phyloP scores from a whole-genome alignment of 176 grass and related monocot species.

The Zoysia japonica region DNA sequence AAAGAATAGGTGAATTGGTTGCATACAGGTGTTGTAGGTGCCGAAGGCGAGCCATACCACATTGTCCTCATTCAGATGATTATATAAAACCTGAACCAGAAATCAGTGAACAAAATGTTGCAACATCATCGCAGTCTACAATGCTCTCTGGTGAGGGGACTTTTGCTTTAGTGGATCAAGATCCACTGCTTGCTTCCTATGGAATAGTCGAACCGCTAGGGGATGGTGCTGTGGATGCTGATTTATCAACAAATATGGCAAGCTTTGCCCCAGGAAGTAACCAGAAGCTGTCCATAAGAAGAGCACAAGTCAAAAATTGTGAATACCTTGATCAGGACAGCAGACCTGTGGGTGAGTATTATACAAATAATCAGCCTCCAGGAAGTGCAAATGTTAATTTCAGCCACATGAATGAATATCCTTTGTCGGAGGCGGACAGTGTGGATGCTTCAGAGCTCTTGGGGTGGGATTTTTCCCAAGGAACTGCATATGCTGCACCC shows the following conservation, averaged over 20 bases:
- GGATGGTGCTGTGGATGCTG: slow-evolving; percentile 38
- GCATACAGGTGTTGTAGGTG: slow-evolving; percentile 84
- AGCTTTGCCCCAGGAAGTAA: slow-evolving; percentile 39
- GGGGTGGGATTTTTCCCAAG: slow-evolving; percentile 57
- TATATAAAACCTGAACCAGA: slow-evolving; percentile 62
- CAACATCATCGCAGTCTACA: slow-evolving; percentile 39
- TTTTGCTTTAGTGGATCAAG: slow-evolving; percentile 47
- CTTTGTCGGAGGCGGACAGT: slow-evolving; percentile 44
- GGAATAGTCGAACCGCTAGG: slow-evolving; percentile 52
- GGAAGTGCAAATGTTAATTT: slow-evolving; percentile 45
- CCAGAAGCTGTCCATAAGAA: slow-evolving; percentile 84
- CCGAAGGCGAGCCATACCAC: slow-evolving; percentile 75
- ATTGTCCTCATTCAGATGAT: slow-evolving; percentile 71
- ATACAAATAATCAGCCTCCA: slow-evolving; percentile 35
- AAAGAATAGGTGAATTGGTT: slow-evolving; percentile 65
- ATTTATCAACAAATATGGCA: slow-evolving; percentile 41
- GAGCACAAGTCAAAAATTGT: slow-evolving; percentile 56
- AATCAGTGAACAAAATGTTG: slow-evolving; percentile 62
- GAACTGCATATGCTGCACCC: slow-evolving; percentile 38
- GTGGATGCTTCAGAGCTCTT: slow-evolving; percentile 52
- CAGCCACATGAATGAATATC: slow-evolving; percentile 44
- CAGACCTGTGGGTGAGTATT: slow-evolving; percentile 28
- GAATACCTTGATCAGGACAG: slow-evolving; percentile 43
- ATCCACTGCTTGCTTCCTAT: slow-evolving; percentile 60
- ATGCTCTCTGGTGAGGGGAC: slow-evolving; percentile 47